A percentile compares a stretch with the other conserved stretches of the same genome.
phyloP scores from a whole-genome alignment of 257 asterid genomes.

The Nicotiana tabacum region DNA sequence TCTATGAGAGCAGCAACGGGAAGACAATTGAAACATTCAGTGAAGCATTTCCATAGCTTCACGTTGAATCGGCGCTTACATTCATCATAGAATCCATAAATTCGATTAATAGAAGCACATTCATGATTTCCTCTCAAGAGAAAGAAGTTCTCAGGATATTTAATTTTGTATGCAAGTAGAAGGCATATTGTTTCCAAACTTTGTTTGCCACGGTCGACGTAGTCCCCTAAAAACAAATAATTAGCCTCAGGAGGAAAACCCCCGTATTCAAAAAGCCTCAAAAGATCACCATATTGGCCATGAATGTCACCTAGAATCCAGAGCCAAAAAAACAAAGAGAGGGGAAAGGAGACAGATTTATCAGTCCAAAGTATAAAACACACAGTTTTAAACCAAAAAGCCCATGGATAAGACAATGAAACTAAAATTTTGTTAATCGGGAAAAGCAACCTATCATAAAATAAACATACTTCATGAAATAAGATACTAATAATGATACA shows the following conservation, averaged over 20 bases:
- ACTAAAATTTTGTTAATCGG: not conserved
- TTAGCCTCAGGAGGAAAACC: conserved; percentile 79
- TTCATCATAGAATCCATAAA: conserved; percentile 70
- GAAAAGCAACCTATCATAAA: not conserved
- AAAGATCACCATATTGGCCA: conserved; percentile 70
- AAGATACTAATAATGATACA: not conserved
- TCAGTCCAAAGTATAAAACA: not conserved
- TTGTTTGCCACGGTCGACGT: conserved; percentile 76
- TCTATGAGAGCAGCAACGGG: conserved; percentile 77
- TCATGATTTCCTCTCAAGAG: conserved; percentile 72
- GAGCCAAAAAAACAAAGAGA: conserved; percentile 8
- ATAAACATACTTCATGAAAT: not conserved
- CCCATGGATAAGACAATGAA: not conserved
- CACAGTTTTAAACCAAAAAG: not conserved
- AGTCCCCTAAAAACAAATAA: conserved; percentile 69
- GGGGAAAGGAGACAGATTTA: not conserved
- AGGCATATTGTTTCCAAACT: conserved; percentile 73
- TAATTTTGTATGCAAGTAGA: conserved; percentile 70
- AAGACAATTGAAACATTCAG: conserved; percentile 70
- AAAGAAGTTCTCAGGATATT: conserved; percentile 71
- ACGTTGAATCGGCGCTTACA: conserved; percentile 68
- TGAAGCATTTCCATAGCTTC: conserved; percentile 62
- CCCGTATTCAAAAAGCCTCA: conserved; percentile 65
- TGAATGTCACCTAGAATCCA: conserved; percentile 63
- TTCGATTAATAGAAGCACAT: conserved; percentile 70